A percentile compares a stretch with the other conserved stretches of the same genome.
phyloP scores from a whole-genome alignment of 495 filamentous ascomycete species.

The Rhizodiscina lignyota region DNA sequence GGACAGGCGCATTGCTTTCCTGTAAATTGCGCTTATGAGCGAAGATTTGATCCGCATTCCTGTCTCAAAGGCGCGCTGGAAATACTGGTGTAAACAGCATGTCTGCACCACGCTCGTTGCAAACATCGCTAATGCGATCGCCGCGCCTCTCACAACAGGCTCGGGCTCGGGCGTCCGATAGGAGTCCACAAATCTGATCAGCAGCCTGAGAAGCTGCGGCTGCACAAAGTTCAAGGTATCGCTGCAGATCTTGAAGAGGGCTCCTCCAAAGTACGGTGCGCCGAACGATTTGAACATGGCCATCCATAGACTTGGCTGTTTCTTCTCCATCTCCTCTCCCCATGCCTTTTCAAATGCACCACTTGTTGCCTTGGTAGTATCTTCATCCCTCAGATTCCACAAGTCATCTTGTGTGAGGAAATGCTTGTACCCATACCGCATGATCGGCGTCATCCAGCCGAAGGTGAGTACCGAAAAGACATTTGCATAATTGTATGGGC shows the following conservation, averaged over 20 bases:
- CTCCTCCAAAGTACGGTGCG: slow-evolving; percentile 60
- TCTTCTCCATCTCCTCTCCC: slow-evolving; percentile 56
- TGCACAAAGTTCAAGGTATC: slow-evolving; percentile 78
- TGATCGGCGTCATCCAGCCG: slow-evolving; percentile 97
- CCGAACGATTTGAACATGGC: slow-evolving; percentile 79
- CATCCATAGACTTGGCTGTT: slow-evolving; percentile 74
- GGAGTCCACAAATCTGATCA: slow-evolving; percentile 79
- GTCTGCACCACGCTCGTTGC: slow-evolving; percentile 73
- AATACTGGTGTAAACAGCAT: slow-evolving; percentile 75
- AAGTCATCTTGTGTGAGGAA: slow-evolving; percentile 93
- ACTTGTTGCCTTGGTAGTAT: slow-evolving; percentile 58
- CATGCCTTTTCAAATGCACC: slow-evolving; percentile 55
- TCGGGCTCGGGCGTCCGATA: slow-evolving; percentile 60
- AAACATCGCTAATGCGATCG: slow-evolving; percentile 90
- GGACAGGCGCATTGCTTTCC: slow-evolving; percentile 74
- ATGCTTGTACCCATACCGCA: slow-evolving; percentile 85
- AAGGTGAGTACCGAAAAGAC: slow-evolving; percentile 91
- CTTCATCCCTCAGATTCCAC: slow-evolving; percentile 73
- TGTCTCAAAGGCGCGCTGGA: slow-evolving; percentile 84
- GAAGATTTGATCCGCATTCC: slow-evolving; percentile 92
- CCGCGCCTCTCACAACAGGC: slow-evolving; percentile 66
- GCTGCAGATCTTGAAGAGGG: slow-evolving; percentile 70
- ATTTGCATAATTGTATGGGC: slow-evolving; percentile 85
- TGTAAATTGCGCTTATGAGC: slow-evolving; percentile 78
- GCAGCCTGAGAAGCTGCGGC: slow-evolving; percentile 70